Conservation (phyloP, 108 stramenopile genomes). For the Pinguiococcus pyrenoidosus region DNA sequence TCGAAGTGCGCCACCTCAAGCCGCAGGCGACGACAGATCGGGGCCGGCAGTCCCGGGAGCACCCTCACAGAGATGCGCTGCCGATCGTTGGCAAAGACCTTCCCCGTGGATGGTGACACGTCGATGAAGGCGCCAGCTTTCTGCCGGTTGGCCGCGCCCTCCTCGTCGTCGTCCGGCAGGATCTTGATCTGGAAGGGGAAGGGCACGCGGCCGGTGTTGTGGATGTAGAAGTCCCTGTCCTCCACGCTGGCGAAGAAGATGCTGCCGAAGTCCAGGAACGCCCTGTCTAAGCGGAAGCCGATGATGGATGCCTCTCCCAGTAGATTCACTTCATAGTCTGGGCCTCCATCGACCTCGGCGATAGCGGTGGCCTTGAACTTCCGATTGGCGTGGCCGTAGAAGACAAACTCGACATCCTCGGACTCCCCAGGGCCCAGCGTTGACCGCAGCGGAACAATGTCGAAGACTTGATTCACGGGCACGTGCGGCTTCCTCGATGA, state of each 20-base stretch:
- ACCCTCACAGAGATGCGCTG: constrained; percentile 22
- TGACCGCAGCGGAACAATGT: constrained; percentile 48
- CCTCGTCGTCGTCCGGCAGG: too few relatives aligned
- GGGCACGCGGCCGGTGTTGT: constrained; percentile 44
- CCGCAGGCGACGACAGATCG: constrained; percentile 14
- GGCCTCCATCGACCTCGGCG: constrained; percentile 48
- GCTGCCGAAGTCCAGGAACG: constrained; percentile 39
- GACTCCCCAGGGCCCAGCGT: constrained; percentile 37
- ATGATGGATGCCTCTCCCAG: constrained; percentile 40
- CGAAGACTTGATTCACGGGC: constrained; percentile 39
- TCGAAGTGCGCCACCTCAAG: constrained; percentile 49
- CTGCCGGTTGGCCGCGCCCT: neutral
- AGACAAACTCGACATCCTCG: constrained; percentile 44
- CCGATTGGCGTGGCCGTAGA: constrained; percentile 38
- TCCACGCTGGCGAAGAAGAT: constrained; percentile 28
- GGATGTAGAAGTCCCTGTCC: constrained; percentile 36
- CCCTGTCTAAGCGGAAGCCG: constrained; percentile 36
- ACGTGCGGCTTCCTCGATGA: constrained; percentile 19
- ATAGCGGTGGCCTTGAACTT: constrained; percentile 25
- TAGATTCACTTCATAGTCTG: constrained; percentile 42
- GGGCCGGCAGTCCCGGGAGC: constrained; percentile 29
- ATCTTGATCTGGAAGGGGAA: too few relatives aligned
- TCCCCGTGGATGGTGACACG: neutral
- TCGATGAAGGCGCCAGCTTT: neutral
- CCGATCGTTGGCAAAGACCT: constrained; percentile 15